Evolutionary conservation across 257 asterid species (phyloP).

Genomic region (Ophiorrhiza pumila): DNA sequence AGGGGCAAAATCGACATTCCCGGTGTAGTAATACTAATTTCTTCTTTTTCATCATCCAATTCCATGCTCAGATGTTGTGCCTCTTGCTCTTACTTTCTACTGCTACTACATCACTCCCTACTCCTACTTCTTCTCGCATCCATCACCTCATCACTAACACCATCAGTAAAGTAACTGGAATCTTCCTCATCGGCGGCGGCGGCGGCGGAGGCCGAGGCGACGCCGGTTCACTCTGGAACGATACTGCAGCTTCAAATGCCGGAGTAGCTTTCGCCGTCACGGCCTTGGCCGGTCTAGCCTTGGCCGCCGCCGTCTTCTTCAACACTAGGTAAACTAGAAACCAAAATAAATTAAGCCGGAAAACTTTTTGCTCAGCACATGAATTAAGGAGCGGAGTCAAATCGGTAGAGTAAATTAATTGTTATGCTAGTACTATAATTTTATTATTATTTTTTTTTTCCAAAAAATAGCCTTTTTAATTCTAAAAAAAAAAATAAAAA

Average conservation of each 20-base stretch:
- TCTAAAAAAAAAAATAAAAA: neutral
- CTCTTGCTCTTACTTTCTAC: conserved; percentile 13
- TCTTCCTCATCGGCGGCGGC: conserved; percentile 16
- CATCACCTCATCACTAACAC: conserved; percentile 38
- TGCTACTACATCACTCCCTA: conserved; percentile 1
- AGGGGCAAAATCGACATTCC: conserved; percentile 47
- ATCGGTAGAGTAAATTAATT: conserved; percentile 13
- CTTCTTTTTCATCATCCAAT: too few relatives aligned
- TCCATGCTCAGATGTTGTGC: too few relatives aligned
- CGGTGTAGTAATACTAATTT: too few relatives aligned
- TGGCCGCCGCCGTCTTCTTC: conserved; percentile 72
- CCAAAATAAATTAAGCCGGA: neutral
- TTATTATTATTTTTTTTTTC: neutral
- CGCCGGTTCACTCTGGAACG: conserved; percentile 39
- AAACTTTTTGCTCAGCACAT: neutral
- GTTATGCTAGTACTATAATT: neutral
- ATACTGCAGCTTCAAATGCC: conserved; percentile 44
- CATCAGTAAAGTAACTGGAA: conserved; percentile 34
- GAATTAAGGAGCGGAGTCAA: neutral
- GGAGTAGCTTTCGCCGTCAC: conserved; percentile 60
- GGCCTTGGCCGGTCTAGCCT: conserved; percentile 72
- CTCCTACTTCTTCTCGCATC: conserved; percentile 3
- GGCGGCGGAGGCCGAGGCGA: conserved; percentile 32
- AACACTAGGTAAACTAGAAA: conserved; percentile 44
- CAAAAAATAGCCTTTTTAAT: conserved; percentile 25